These are phyloP conservation scores for Hymenoscyphus salicellus DNA, from an alignment of 2,329 filamentous ascomycete genomes.

Conservation along the genomic window DNA sequence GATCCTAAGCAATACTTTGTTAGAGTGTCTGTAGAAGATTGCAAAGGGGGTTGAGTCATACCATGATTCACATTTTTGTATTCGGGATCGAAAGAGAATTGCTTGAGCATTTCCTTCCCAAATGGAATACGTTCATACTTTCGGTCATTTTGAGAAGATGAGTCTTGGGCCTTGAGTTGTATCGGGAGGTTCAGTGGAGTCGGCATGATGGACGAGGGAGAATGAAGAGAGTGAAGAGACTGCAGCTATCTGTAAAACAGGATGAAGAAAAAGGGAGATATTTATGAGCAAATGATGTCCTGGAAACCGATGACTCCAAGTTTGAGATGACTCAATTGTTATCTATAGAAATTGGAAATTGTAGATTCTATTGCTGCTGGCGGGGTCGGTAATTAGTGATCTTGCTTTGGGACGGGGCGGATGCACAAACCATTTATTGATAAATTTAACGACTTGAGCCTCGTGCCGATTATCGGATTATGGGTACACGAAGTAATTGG, in stretches of 20 bases:
- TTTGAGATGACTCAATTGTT: not conserved
- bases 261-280: not conserved
- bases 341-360: too few species aligned
- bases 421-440: too few species aligned
- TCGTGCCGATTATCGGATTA: not conserved
- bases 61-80: slow-evolving; percentile 40
- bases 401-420: not conserved
- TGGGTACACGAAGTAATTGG: not conserved
- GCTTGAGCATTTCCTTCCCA: slow-evolving; percentile 36
- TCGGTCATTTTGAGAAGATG: slow-evolving; percentile 18
- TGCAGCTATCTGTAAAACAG: not conserved
- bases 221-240: not conserved
- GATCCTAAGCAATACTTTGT: slow-evolving; percentile 52
- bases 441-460: not conserved
- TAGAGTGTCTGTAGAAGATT: not conserved
- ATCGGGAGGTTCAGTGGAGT: slow-evolving; percentile 6
- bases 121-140: slow-evolving; percentile 31
- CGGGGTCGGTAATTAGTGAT: not conserved
- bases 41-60: slow-evolving; percentile 19
- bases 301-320: not conserved
- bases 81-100: slow-evolving; percentile 35
- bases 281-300: not conserved
- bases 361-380: not conserved
- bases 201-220: not conserved
- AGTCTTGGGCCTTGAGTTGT: slow-evolving; percentile 21